phyloP scores from a whole-genome alignment of 495 filamentous ascomycete genomes.

The Aspergillus homomorphus region DNA sequence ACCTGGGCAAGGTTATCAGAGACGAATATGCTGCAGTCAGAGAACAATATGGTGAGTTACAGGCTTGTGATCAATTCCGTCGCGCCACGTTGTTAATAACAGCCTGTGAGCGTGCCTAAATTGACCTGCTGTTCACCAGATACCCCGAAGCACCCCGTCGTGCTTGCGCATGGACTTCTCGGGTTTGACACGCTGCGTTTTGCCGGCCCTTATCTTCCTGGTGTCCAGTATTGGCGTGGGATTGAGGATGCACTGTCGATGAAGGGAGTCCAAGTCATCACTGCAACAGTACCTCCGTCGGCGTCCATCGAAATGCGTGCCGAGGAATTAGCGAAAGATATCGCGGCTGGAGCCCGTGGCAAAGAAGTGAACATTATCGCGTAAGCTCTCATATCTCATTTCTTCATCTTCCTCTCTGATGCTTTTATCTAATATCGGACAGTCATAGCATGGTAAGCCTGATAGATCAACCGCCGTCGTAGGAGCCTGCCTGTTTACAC shows the following conservation, averaged over 20 bases:
- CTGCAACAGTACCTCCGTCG: conserved; percentile 73
- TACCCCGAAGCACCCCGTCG: conserved; percentile 66
- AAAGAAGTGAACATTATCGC: conserved; percentile 86
- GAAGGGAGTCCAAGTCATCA: conserved; percentile 76
- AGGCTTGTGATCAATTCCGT: background rate
- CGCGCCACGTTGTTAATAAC: no score
- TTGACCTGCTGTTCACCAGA: conserved; percentile 28
- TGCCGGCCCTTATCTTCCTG: conserved; percentile 65
- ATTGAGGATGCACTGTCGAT: conserved; percentile 74
- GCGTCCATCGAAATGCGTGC: conserved; percentile 77
- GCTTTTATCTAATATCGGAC: conserved; percentile 16
- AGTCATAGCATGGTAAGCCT: conserved; percentile 71
- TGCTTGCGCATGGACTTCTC: conserved; percentile 86
- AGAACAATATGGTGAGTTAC: conserved; percentile 61
- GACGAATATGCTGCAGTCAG: conserved; percentile 74
- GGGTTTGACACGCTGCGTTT: conserved; percentile 84
- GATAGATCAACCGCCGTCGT: background rate
- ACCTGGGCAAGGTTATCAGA: conserved; percentile 64
- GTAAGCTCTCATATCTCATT: conserved; percentile 44
- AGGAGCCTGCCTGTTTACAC: conserved; percentile 14
- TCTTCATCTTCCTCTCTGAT: background rate
- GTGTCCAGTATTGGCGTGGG: conserved; percentile 88
- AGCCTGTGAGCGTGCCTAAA: background rate
- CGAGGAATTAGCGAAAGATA: conserved; percentile 59
- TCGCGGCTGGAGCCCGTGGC: conserved; percentile 62